Evolutionary conservation across 1,284 basidiomycete species (phyloP).

Genomic region (Omphalotus olearius): DNA sequence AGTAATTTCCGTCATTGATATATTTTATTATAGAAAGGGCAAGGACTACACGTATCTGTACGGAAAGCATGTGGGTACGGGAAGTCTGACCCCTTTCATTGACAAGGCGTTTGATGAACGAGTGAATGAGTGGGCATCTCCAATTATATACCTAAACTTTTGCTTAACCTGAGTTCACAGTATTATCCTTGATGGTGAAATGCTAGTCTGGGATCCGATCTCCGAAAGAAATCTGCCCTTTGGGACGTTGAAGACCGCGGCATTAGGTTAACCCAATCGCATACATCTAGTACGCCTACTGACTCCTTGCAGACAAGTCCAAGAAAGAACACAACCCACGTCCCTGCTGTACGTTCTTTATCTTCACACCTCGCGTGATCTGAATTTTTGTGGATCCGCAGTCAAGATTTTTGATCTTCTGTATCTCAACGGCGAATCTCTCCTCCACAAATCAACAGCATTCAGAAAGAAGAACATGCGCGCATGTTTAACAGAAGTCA

Average conservation of each 20-base stretch:
- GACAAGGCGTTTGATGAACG: constrained; percentile 68
- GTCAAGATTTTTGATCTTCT: constrained; percentile 95
- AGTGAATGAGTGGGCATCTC: constrained; percentile 68
- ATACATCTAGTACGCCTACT: constrained; percentile 1
- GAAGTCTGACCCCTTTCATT: constrained; percentile 85
- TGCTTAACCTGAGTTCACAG: constrained; percentile 35
- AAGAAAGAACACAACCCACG: constrained; percentile 71
- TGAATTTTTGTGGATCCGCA: constrained; percentile 26
- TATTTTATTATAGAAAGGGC: constrained; percentile 61
- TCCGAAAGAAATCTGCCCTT: constrained; percentile 86
- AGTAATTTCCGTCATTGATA: neutral
- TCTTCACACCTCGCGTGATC: neutral
- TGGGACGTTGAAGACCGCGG: constrained; percentile 88
- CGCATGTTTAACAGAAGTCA: constrained; percentile 56
- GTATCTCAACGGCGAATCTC: constrained; percentile 74
- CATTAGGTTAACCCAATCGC: constrained; percentile 50
- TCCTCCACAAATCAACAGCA: constrained; percentile 57
- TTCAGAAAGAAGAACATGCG: constrained; percentile 71
- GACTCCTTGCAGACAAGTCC: constrained; percentile 49
- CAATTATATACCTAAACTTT: neutral
- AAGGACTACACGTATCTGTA: constrained; percentile 94
- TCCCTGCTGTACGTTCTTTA: constrained; percentile 68
- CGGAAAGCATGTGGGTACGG: constrained; percentile 73
- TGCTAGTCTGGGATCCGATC: constrained; percentile 94
- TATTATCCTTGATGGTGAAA: constrained; percentile 92